Evolutionary conservation across 352 stramenopile genomes (phyloP), one percentile per base, ranked within the genome.

Genomic region (Phytophthora citricola): DNA sequence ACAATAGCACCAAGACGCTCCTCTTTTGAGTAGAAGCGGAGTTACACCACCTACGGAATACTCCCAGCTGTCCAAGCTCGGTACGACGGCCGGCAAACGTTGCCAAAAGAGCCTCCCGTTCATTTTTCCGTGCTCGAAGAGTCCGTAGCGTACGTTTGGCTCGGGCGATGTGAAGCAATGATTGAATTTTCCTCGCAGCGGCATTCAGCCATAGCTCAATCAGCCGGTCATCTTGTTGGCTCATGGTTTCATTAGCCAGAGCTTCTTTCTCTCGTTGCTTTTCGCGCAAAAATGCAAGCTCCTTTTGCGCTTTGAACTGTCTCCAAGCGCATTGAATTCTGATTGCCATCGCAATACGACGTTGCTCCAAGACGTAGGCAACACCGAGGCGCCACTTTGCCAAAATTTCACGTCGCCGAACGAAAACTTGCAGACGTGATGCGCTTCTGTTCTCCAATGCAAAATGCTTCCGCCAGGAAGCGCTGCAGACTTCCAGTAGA

Each of bases 281-380:
- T 14, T 74, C 15, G 10, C 58, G 55, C 43, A 83, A 63, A 6
- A 49, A 51, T 8, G 27, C 46, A 15, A 85, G 62, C 29, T 78
- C 39, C 4, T 51, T 12, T 1, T 65, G 62, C n/a, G 78, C 71
- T 24, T 44, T 17, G 39, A 69, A 66, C 22, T 70, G 49, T 26
- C 74, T 64, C 81, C 76, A 91, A 2, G 66, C 62, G 41, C 79
- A 80, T 61, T 91, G 81, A 47, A 92, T 85, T 3, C 58, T 51
- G 12, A 75, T 41, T 20, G 70, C 72, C 14, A 67, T 72, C 1
- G 51, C n/a, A n/a, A 71, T 53, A 3, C 69, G 70, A 44, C 72
- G 71, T 24, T 64, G 63, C n/a, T 71, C 63, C 22, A 81, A 32
- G 32, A 90, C 51, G 9, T 63, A 38, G 14, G 36, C 40, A 46